These are phyloP conservation scores for Botrytis porri DNA, from an alignment of 2,329 filamentous ascomycete species.

Conservation along the genomic window DNA sequence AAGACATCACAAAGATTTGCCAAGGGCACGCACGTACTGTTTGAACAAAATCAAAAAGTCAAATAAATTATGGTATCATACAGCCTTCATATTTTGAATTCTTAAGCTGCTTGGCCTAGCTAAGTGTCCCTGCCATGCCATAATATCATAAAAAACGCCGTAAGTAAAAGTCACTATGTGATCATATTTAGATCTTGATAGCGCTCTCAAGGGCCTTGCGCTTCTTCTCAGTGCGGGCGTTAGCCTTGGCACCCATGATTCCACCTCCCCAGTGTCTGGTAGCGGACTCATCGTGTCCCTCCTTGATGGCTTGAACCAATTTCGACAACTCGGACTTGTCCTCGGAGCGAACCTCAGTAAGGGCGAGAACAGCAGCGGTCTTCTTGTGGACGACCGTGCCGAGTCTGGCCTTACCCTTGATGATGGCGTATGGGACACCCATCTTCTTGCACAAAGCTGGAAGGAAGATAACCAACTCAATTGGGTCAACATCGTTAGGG, in stretches of 20 bases:
- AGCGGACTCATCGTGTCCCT: slow-evolving; percentile 91
- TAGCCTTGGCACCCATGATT: slow-evolving; percentile 98
- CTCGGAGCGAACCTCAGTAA: slow-evolving; percentile 96
- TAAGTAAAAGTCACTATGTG: slow-evolving; percentile 28
- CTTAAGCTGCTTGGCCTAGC: slow-evolving; percentile 32
- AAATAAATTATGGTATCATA: slow-evolving; percentile 37
- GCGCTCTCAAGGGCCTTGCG: slow-evolving; percentile 86
- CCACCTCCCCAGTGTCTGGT: slow-evolving; percentile 98
- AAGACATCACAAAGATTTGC: not conserved
- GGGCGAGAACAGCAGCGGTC: slow-evolving; percentile 92
- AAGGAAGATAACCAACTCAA: slow-evolving; percentile 98
- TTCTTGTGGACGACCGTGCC: slow-evolving; percentile 99
- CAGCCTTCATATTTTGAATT: slow-evolving; percentile 35
- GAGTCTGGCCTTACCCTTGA: slow-evolving; percentile 99
- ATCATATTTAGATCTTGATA: slow-evolving; percentile 84
- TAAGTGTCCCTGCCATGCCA: slow-evolving; percentile 36
- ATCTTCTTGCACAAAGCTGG: slow-evolving; percentile 99
- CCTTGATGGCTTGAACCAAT: slow-evolving; percentile 94
- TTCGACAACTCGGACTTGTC: slow-evolving; percentile 98
- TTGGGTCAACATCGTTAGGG: slow-evolving; percentile 99
- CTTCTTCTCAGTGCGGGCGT: slow-evolving; percentile 62
- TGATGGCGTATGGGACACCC: slow-evolving; percentile 97
- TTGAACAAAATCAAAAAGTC: slow-evolving; percentile 13
- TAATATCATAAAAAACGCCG: slow-evolving; percentile 39
- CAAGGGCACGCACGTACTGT: slow-evolving; percentile 4